Conservation (phyloP, 768 basidiomycete genomes). For the Lactarius psammicola region DNA sequence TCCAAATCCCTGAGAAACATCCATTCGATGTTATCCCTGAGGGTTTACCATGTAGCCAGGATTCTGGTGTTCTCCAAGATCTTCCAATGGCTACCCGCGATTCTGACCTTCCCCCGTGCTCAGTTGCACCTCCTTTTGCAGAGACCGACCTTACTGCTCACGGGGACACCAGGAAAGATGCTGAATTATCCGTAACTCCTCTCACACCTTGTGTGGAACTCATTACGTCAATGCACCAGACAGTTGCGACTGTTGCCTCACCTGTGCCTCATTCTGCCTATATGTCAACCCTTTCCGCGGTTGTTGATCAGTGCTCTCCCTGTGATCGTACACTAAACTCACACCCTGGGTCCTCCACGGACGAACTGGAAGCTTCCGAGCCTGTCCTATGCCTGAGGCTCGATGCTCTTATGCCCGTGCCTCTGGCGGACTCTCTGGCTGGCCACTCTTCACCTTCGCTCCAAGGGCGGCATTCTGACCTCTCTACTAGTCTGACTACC, state of each 20-base stretch:
- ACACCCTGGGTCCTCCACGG: not conserved
- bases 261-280: not conserved
- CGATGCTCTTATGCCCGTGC: not conserved
- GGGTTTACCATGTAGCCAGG: not conserved
- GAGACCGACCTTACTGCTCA: not conserved
- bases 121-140: not conserved
- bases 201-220: not conserved
- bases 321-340: not conserved
- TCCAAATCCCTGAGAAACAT: not conserved
- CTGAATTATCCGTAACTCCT: not conserved
- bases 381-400: not conserved
- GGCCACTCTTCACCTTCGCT: constrained; percentile 1
- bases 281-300: not conserved
- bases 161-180: not conserved
- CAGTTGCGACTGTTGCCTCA: not conserved
- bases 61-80: not conserved
- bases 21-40: not conserved
- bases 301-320: not conserved
- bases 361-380: not conserved
- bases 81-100: not conserved
- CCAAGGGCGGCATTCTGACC: not conserved
- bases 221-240: not conserved
- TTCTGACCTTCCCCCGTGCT: not conserved
- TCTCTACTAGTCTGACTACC: not conserved
- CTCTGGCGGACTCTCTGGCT: not conserved